Evolutionary conservation across 2,329 filamentous ascomycete genomes (phyloP), one percentile per base, ranked within the genome.

Genomic region (Diaporthe ampelina): DNA sequence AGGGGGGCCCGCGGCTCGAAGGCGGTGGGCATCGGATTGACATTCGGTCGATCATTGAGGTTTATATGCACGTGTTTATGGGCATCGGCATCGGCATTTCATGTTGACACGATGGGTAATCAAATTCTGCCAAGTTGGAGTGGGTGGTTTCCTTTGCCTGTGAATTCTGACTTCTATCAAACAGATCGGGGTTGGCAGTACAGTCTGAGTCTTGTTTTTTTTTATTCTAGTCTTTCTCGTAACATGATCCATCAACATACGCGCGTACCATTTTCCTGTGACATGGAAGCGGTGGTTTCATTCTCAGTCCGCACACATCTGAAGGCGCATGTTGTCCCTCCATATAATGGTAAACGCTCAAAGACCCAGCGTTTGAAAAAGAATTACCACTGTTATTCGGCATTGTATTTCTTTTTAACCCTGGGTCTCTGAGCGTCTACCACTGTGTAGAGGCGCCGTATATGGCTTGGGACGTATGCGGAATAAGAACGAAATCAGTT

Each of bases 21-120:
- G 48, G 35, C 32, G 48, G 48, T 68, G 48, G 63, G 40, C 52
- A 54, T 37, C 6, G 9, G 63, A 40, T 54, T 32, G 63, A 29
- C 63, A 13, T 67, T 24, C 15, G 63, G 45, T 24, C 50, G 48
- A 68, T 54, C 48, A 54, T 40, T 15, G 29, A n/a, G n/a, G 45
- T 54, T 68, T 54, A 68, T 68, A 54, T 40, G 63, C 63, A 54
- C 48, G 63, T 67, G 48, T 68, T 19, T 68, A 26, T 40, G 45
- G 32, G 29, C 37, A 63, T 45, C 10, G 63, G 63, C 63, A 52
- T 68, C 48, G 48, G 48, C 63, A 68, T 67, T 52, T n/a, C 37
- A 68, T 35, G 48, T 68, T 68, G 63, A 68, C 32, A 68, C n/a
- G 63, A 68, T 35, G 32, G 63, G 48, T 68, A 68, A 68, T 54